Evolutionary conservation across 2,329 filamentous ascomycete genomes (phyloP).

Genomic region (Fusarium drepaniforme): DNA sequence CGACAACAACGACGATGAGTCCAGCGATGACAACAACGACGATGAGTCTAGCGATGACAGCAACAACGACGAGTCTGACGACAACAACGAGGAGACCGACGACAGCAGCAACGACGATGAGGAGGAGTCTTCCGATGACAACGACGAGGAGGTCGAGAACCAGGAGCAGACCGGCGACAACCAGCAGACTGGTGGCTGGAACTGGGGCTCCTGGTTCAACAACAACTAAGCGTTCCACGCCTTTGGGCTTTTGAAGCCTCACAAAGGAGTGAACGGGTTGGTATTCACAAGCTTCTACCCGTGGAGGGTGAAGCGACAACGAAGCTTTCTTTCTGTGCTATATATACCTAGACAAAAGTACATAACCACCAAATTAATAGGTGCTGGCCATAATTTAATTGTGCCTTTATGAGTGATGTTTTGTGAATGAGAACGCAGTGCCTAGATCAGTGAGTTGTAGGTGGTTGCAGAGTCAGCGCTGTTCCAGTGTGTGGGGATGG

Average conservation of each 20-base stretch:
- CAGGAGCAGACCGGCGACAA: conserved; percentile 1
- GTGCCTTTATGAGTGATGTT: not conserved
- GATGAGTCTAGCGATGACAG: not conserved
- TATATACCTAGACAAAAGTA: conserved; percentile 3
- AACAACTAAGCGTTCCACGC: not conserved
- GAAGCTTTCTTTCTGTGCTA: not conserved
- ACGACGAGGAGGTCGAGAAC: conserved; percentile 9
- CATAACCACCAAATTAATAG: not conserved
- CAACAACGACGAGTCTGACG: conserved; percentile 4
- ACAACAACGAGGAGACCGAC: conserved; percentile 10
- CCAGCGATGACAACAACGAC: not conserved
- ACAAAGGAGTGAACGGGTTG: not conserved
- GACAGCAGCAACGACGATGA: not conserved
- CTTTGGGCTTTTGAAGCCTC: not conserved
- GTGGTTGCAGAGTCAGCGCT: not conserved
- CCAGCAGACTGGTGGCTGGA: not conserved
- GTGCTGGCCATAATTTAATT: not conserved
- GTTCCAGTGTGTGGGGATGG: rapidly evolving
- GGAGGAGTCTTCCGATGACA: not conserved
- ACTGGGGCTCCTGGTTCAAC: not conserved
- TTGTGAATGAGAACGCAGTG: not conserved
- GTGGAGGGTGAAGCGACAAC: not conserved
- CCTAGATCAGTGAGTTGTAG: not conserved
- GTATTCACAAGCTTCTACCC: not conserved
- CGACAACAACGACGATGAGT: not conserved